Evolutionary conservation across 495 filamentous ascomycete genomes (phyloP).

Genomic region (Penicillium crystallinum): DNA sequence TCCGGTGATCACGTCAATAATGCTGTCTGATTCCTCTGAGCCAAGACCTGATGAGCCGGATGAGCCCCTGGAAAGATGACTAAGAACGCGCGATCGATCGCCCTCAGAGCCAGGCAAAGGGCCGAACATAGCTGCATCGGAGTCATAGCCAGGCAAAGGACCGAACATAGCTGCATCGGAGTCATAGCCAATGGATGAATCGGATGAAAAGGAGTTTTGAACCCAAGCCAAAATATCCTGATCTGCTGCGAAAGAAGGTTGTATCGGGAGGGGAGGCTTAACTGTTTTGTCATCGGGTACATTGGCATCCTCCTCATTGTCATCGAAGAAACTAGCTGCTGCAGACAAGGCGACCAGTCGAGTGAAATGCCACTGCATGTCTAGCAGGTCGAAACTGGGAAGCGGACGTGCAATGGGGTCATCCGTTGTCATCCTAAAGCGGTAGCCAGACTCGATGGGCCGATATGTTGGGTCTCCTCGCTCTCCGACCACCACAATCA

Average conservation of each 20-base stretch:
- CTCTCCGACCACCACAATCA: neutral
- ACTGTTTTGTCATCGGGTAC: neutral
- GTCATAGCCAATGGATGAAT: neutral
- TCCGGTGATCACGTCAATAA: neutral
- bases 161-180: neutral
- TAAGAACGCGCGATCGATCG: neutral
- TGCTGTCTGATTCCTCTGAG: neutral
- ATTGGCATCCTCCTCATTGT: constrained; percentile 14
- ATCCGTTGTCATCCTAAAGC: constrained; percentile 6
- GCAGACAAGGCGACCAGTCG: constrained; percentile 9
- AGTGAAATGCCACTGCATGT: constrained; percentile 13
- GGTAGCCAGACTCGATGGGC: constrained; percentile 8
- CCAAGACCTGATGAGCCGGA: neutral
- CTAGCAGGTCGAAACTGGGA: constrained; percentile 11
- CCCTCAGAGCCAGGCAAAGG: neutral
- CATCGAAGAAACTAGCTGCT: constrained; percentile 9
- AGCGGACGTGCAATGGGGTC: constrained; percentile 7
- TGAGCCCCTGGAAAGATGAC: neutral
- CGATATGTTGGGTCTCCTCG: neutral
- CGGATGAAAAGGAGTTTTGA: neutral
- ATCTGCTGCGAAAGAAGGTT: neutral
- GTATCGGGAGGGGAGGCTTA: neutral
- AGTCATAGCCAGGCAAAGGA: neutral
- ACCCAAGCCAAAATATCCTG: neutral
- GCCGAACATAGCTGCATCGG: neutral